Base-by-base conservation (phyloP, 2,329 filamentous ascomycete genomes). In the Alternaria sp. region DNA sequence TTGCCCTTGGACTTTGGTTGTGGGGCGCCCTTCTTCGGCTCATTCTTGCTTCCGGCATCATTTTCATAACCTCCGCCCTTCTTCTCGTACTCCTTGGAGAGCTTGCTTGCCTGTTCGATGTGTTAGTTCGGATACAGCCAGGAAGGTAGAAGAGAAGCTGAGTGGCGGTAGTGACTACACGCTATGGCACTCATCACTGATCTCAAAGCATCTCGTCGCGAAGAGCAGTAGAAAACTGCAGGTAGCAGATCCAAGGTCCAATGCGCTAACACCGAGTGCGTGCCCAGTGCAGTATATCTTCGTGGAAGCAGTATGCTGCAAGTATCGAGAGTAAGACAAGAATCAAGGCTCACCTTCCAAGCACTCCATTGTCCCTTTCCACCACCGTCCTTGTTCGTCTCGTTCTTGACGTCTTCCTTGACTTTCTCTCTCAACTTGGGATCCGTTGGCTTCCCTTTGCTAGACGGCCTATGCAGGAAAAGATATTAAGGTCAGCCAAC, bases 291-390 rank as follows among this genome's bases (percentile, higher is more conserved):
- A 17, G 17, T 17, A 17, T 17, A 17, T 17, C 17, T 17, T 17
- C 17, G 17, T 17, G 17, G 17, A 17, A 17, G 17, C 17, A 17
- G 17, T 17, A 17, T 17, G 17, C 17, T 17, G 17, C 17, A 17
- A 17, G 17, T 17, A 17, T 17, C 17, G 17, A 17, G 17, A 17
- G 17, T 1, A 17, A 17, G 17, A 17, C 17, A 17, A 17, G 17
- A 17, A 17, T 24, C 4, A 24, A 24, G 24, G 59, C 68, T 13
- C 40, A 78, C 80, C 74, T 81, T 82, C 80, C 80, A 82, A 41
- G 80, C 80, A 50, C 78, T 78, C 80, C 79, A 79, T 64, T 81
- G 73, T 4, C 79, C 80, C 63, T 81, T 80, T n/a, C 80, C 80
- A 31, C 75, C 63, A 10, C 80, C 80, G 63, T 80, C 78, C 60